Evolutionary conservation across 2,329 filamentous ascomycete genomes (phyloP).

Genomic region (Botrytis fabae): DNA sequence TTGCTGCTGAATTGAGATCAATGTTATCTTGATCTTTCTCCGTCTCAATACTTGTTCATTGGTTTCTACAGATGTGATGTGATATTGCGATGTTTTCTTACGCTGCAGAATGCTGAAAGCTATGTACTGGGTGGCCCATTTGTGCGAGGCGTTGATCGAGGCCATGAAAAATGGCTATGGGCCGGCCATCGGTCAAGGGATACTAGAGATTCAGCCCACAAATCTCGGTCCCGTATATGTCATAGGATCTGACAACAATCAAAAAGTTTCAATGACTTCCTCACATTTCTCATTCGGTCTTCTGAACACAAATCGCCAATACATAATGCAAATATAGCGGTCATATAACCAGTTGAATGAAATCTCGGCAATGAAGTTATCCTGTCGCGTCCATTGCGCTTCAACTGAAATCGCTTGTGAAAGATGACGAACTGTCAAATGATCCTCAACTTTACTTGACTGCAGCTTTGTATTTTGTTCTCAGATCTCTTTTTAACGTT

Average conservation of each 20-base stretch:
- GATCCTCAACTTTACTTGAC: neutral
- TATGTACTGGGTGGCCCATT: neutral
- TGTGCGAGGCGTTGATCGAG: neutral
- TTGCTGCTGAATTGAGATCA: slow-evolving; percentile 25
- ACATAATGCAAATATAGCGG: neutral
- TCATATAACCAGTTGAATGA: neutral
- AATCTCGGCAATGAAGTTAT: neutral
- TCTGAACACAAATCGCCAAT: neutral
- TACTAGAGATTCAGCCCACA: neutral
- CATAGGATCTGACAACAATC: neutral
- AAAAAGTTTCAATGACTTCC: neutral
- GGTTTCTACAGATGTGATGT: slow-evolving; percentile 14
- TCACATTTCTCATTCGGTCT: neutral
- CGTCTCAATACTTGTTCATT: slow-evolving; percentile 19
- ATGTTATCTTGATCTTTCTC: slow-evolving; percentile 25
- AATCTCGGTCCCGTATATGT: neutral
- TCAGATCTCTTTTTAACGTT: neutral
- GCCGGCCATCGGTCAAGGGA: neutral
- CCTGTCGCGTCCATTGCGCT: neutral
- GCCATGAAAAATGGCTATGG: too few relatives aligned
- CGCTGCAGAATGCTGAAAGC: neutral
- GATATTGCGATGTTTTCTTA: slow-evolving; percentile 4
- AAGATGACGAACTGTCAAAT: neutral
- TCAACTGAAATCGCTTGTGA: neutral
- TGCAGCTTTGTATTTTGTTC: neutral